A percentile compares a stretch with the other conserved stretches of the same genome.
Evolutionary conservation across 176 grass and related monocot species (phyloP).

Genomic region (Melocanna baccifera): DNA sequence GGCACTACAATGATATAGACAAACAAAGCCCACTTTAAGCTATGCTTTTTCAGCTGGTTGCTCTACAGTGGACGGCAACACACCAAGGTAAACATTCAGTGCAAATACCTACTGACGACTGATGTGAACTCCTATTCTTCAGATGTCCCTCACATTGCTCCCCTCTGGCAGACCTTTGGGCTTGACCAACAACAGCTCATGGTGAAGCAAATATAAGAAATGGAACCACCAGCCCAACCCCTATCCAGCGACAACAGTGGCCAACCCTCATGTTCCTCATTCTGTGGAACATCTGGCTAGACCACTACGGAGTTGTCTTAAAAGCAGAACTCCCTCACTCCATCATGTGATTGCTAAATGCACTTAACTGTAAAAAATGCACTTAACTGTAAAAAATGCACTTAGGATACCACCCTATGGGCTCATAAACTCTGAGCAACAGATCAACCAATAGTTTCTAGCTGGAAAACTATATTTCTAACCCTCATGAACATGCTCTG

Average conservation of each 20-base stretch:
- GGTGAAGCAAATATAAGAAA: neutral
- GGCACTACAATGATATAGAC: neutral
- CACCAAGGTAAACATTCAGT: neutral
- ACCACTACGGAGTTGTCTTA: neutral
- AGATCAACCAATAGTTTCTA: conserved; percentile 12
- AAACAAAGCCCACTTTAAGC: neutral
- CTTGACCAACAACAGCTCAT: neutral
- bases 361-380: neutral
- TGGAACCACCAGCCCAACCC: neutral
- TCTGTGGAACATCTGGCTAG: neutral
- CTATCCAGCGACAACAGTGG: neutral
- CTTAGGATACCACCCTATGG: neutral
- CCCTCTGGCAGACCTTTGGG: neutral
- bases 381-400: neutral
- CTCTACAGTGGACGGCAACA: neutral
- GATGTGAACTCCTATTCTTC: neutral
- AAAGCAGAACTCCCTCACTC: neutral
- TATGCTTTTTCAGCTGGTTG: neutral
- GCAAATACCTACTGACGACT: neutral
- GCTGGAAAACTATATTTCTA: neutral
- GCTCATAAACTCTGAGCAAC: neutral
- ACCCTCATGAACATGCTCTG: neutral
- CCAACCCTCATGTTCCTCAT: neutral
- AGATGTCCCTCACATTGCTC: neutral
- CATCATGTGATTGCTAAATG: neutral